These are phyloP conservation scores for Yarrowia divulgata DNA, from an alignment of 805 yeast species.

Conservation along the genomic window DNA sequence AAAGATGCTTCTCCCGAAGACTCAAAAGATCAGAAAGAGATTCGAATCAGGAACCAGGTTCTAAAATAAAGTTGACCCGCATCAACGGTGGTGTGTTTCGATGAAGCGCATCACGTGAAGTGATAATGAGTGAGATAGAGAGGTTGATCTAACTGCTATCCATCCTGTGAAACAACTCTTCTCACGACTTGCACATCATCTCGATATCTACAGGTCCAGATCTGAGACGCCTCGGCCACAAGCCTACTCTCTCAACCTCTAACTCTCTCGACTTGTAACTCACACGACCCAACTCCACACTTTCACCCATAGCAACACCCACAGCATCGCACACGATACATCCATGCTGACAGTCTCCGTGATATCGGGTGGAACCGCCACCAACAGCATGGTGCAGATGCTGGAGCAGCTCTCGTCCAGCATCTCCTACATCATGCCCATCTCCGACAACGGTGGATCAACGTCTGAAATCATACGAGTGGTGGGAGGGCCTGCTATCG, in stretches of 20 bases:
- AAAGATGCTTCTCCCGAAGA: neutral
- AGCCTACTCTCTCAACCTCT: conserved; percentile 1
- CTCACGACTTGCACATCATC: too few species aligned
- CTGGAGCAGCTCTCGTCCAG: conserved; percentile 56
- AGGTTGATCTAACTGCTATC: too few species aligned
- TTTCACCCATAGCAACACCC: neutral
- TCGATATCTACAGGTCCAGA: too few species aligned
- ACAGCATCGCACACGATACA: neutral
- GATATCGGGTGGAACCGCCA: conserved; percentile 61
- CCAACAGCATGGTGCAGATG: conserved; percentile 73
- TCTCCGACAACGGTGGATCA: conserved; percentile 94
- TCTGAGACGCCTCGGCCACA: too few species aligned
- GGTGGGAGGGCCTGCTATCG: conserved; percentile 94
- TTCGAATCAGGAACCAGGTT: neutral
- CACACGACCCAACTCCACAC: conserved; percentile 12
- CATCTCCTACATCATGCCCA: conserved; percentile 76
- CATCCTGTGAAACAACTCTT: too few species aligned
- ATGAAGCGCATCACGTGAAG: neutral
- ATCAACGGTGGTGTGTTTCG: conserved; percentile 5
- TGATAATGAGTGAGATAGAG: neutral
- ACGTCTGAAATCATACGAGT: conserved; percentile 86
- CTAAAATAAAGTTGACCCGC: neutral
- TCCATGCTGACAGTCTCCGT: conserved; percentile 46
- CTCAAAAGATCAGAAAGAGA: neutral
- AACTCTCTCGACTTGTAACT: conserved; percentile 28